Evolutionary conservation across 441 rosid species (phyloP), one percentile per base, ranked within the genome.

Genomic region (Syzygium syzygioides): DNA sequence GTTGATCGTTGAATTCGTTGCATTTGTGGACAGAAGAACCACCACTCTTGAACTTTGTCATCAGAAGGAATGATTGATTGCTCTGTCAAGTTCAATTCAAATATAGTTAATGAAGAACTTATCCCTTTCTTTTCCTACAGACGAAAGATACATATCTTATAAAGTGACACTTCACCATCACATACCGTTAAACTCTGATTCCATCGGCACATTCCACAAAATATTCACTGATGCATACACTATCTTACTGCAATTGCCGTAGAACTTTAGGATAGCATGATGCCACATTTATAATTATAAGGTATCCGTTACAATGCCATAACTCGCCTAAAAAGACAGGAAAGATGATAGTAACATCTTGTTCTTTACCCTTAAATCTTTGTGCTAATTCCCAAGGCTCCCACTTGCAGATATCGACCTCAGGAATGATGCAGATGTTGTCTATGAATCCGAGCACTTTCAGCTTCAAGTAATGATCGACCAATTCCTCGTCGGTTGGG

Each of bases 321-420:
- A 34, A 56, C 64, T 85, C 23, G 26, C 26, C 30, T 12, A 0
- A 85, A 34, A 56, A 66, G 30, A 32, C 41, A 20, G n/a, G 4
- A 32, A 23, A 54, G 41, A 32, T 11, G 87, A 56, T 56, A 34
- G 68, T 23, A 23, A 53, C 1, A 1, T 32, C 66, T 45, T 23
- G 87, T 17, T 30, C 59, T 56, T 71, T 85, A 85, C 90, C 85
- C 11, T n/a, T 28, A 41, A 88, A 88, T 50, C 55, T 85, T 54
- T n/a, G 37, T 19, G 53, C 87, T 59, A 88, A 86, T 8, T 88
- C 85, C 66, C 87, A 56, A 8, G 90, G 90, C 87, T 88, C 90
- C 85, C 84, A 88, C 41, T 55, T 53, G 90, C 68, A 88, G 45
- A 88, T 32, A 32, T 88, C 85, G 23, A 85, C 53, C 50, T 88